Percentiles rank a stretch among this genome's conserved stretches.
phyloP scores from a whole-genome alignment of 257 asterid species.

The Plectranthus barbatus region DNA sequence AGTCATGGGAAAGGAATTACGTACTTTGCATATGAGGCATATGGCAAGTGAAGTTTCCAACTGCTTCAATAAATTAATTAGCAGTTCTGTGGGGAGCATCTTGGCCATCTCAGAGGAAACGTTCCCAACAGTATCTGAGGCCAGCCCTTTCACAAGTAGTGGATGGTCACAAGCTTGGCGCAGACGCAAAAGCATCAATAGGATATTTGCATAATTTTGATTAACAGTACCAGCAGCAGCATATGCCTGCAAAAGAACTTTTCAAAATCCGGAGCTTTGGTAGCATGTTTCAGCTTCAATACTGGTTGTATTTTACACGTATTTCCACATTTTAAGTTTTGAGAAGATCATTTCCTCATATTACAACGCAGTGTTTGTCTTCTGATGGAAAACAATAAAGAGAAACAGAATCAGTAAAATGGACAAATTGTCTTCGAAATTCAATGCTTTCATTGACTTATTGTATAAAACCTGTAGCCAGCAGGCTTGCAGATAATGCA shows the following conservation, averaged over 20 bases:
- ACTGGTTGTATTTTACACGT: neutral
- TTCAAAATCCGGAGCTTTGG: neutral
- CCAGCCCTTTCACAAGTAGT: constrained; percentile 71
- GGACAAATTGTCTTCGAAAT: neutral
- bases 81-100: constrained; percentile 54
- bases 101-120: constrained; percentile 61
- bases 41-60: constrained; percentile 79
- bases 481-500: neutral
- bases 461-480: neutral
- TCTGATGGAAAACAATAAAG: neutral
- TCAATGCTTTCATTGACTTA: neutral
- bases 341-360: neutral
- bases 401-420: neutral
- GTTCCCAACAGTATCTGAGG: constrained; percentile 53
- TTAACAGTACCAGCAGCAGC: constrained; percentile 98
- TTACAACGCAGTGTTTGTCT: neutral
- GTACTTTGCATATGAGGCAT: constrained; percentile 70
- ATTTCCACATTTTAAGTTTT: neutral
- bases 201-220: constrained; percentile 94
- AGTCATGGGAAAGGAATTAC: constrained; percentile 25
- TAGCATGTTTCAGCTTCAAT: constrained; percentile 10
- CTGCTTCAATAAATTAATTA: constrained; percentile 42
- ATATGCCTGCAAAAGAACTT: constrained; percentile 57
- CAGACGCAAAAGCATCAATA: constrained; percentile 90
- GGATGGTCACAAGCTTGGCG: constrained; percentile 99